Conservation (phyloP, 305 asterid genomes). For the Salvia sclarea region DNA sequence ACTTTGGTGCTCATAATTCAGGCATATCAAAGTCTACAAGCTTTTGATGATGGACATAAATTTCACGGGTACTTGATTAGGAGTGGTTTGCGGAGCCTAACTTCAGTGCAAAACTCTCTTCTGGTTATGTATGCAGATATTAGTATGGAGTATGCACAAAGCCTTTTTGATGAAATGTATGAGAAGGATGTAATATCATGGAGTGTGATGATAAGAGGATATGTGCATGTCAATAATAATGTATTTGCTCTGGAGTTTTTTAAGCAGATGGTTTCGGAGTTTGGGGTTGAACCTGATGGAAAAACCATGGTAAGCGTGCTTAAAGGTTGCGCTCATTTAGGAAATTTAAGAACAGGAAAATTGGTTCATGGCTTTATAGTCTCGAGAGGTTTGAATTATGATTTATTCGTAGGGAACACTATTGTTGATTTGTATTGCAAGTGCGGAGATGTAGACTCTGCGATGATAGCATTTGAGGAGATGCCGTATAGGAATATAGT, state of each 20-base stretch:
- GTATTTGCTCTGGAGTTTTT: constrained; percentile 49
- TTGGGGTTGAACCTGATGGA: constrained; percentile 58
- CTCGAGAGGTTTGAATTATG: constrained; percentile 57
- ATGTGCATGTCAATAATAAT: constrained; percentile 44
- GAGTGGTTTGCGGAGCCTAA: constrained; percentile 53
- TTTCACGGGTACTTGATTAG: constrained; percentile 65
- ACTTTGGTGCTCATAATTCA: constrained; percentile 70
- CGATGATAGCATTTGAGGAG: constrained; percentile 54
- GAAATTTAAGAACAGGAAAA: constrained; percentile 52
- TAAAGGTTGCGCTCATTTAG: constrained; percentile 63
- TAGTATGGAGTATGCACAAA: constrained; percentile 55
- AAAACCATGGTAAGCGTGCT: constrained; percentile 64
- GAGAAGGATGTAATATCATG: constrained; percentile 79
- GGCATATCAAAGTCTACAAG: constrained; percentile 49
- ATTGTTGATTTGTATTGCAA: constrained; percentile 82
- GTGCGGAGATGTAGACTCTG: constrained; percentile 60
- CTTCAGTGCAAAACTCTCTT: constrained; percentile 77
- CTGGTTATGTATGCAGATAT: constrained; percentile 58
- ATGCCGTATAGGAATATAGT: constrained; percentile 57
- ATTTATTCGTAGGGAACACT: constrained; percentile 71
- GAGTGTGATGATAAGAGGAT: constrained; percentile 74
- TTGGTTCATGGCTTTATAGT: constrained; percentile 57
- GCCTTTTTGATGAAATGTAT: constrained; percentile 64
- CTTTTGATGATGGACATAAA: constrained; percentile 44
- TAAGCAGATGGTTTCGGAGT: constrained; percentile 51